Conservation (phyloP, 2,329 filamentous ascomycete species). For the Cladophialophora chaetospira region DNA sequence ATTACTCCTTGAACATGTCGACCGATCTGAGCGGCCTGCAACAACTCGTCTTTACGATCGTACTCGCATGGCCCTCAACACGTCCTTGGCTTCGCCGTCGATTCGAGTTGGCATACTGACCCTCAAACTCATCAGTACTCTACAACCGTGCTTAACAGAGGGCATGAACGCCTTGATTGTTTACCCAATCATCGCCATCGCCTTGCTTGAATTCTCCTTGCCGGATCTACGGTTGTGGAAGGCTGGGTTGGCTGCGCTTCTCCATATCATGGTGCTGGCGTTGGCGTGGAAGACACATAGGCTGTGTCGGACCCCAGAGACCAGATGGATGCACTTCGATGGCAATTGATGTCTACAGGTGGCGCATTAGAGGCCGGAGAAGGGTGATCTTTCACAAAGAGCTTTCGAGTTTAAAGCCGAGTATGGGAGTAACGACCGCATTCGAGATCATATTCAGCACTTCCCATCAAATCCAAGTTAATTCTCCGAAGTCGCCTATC, state of each 20-base stretch:
- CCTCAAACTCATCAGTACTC: constrained; percentile 27
- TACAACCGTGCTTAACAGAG: constrained; percentile 29
- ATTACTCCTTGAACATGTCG: constrained; percentile 26
- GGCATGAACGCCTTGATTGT: constrained; percentile 30
- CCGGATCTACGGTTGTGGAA: constrained; percentile 27
- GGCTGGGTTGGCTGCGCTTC: constrained; percentile 13
- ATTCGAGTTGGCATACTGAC: constrained; percentile 24
- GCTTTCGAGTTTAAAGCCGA: no score
- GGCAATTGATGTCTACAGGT: background rate
- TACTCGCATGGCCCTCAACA: constrained; percentile 3
- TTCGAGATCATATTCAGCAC: no score
- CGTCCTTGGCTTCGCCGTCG: constrained; percentile 15
- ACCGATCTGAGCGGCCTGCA: constrained; percentile 1
- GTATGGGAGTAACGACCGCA: no score
- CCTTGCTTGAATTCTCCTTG: constrained; percentile 29
- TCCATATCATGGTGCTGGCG: constrained; percentile 23
- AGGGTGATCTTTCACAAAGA: no score
- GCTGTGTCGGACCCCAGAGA: constrained; percentile 20
- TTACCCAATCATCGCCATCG: constrained; percentile 28
- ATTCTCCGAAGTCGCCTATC: no score
- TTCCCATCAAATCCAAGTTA: no score
- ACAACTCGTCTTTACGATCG: background rate
- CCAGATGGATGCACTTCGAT: background rate
- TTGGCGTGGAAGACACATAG: constrained; percentile 19
- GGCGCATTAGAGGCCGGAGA: background rate